Evolutionary conservation across 257 asterid species (phyloP), one percentile per base, ranked within the genome.

Genomic region (Oldenlandia corymbosa): DNA sequence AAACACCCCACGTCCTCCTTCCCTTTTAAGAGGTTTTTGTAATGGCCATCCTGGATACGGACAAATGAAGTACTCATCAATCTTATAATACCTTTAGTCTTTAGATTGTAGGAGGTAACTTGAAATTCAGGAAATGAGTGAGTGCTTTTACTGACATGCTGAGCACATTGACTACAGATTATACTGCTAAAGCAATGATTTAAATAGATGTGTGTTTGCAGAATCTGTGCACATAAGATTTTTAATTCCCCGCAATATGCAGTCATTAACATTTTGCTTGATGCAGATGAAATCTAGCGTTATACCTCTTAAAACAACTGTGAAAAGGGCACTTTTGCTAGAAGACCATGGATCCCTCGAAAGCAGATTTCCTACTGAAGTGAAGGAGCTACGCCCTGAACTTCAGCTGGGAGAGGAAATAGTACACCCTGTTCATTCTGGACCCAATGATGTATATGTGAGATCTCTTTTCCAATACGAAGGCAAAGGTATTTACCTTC

Each of bases 201-300:
- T 11, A 16, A 2, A 2, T 24, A 51, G 18, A 6, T n/a, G n/a
- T 54, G 45, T 41, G 46, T 20, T 45, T 31, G 14, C 39, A 18
- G 24, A 57, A 28, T 41, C 37, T 13, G 64, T 50, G 16, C 47
- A 37, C 13, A 24, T 24, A 24, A 16, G 26, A 23, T 39, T 47
- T 34, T 7, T 34, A 37, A 31, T n/a, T 34, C 18, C 2, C 1
- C 14, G 13, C 27, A 42, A 17, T 7, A n/a, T 42, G 64, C 46
- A 8, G 43, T 20, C 43, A 10, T 21, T 58, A 31, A 67, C 16
- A 36, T 49, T 24, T 41, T 58, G 20, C 28, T 43, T 32, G 32
- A 60, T 77, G 86, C 97, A 93, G 99, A 74, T 79, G 75, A 85
- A 87, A 95, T 83, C 83, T 67, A 70, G 78, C 67, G 74, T 80